Base-by-base conservation (phyloP, 2,329 filamentous ascomycete genomes). In the Epichloe aotearoae region DNA sequence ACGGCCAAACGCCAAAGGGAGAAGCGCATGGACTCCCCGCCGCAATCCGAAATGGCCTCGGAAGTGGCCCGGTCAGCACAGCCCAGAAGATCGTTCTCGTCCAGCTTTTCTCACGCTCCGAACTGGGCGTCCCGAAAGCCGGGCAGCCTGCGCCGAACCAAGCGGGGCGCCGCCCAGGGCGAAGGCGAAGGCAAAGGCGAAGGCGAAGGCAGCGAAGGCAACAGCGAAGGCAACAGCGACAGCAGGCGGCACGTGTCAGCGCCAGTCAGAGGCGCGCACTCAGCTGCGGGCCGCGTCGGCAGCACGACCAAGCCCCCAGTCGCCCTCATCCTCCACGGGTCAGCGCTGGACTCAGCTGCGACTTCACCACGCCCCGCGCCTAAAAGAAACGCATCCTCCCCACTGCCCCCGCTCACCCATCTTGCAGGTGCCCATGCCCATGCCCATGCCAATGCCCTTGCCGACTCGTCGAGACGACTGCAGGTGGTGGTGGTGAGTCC, bases 31-130 rank as follows among this genome's bases (percentile, higher is more conserved):
- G 50, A 60, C 52, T 58, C 66, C 2, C 59, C 36, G 7, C 19
- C 20, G 14, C 41, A 17, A 11, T 33, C 63, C 2, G 68, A 72
- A 38, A 64, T 44, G 7, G 36, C 12, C 15, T 40, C 64, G 30
- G 40, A 47, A n/a, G 39, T 26, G 17, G 70, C 70, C 2, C 69
- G 71, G 2, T 67, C 70, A 7, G 73, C 71, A 57, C 68, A 64
- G 47, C 66, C 74, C 12, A 71, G 69, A 50, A 72, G 75, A 52
- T 81, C 80, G 15, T 66, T 78, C 26, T 82, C 80, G 15, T 75
- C 79, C 70, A 77, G 80, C 50, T 78, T 83, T 53, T 70, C 71
- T 53, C 76, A 79, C 2, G 72, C 79, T 15, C 70, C 67, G 47
- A 74, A 67, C 47, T 82, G 79, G 77, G 75, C 80, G 54, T 66